These are phyloP conservation scores for Quercus rubra DNA, from an alignment of 306 rosid species.

Conservation along the genomic window DNA sequence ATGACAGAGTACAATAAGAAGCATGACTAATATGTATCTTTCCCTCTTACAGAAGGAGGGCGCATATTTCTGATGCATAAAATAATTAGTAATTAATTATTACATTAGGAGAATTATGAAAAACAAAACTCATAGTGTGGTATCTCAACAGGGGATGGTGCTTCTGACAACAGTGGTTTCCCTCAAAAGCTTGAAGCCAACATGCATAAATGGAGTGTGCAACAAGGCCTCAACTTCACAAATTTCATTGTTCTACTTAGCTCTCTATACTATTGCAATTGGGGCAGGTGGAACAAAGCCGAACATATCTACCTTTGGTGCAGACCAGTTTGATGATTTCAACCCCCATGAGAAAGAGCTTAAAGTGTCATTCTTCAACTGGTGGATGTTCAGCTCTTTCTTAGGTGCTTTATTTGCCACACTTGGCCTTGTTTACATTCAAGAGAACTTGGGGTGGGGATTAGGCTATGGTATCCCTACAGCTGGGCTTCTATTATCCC, in stretches of 20 bases:
- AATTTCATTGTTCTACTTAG: conserved; percentile 42
- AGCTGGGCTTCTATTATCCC: conserved; percentile 43
- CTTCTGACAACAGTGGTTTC: conserved; percentile 57
- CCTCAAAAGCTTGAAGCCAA: conserved; percentile 44
- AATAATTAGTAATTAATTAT: too few relatives aligned
- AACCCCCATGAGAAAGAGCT: conserved; percentile 40
- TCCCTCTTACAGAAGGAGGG: too few relatives aligned
- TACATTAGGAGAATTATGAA: too few relatives aligned
- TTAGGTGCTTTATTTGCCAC: conserved; percentile 59
- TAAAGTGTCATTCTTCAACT: conserved; percentile 76
- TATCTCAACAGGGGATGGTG: conserved; percentile 38
- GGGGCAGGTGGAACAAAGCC: conserved; percentile 75
- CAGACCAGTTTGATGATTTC: conserved; percentile 80
- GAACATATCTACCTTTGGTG: conserved; percentile 72
- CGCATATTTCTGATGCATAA: too few relatives aligned
- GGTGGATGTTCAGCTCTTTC: conserved; percentile 74
- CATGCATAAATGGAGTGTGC: conserved; percentile 50
- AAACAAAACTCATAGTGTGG: neutral
- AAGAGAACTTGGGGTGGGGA: conserved; percentile 80
- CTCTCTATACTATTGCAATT: conserved; percentile 62
- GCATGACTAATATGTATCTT: too few relatives aligned
- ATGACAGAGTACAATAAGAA: neutral
- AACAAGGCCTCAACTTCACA: conserved; percentile 41
- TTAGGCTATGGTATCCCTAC: conserved; percentile 66
- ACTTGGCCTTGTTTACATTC: conserved; percentile 61